Conservation (phyloP, 2,329 filamentous ascomycete genomes). For the Aspergillus sp. region DNA sequence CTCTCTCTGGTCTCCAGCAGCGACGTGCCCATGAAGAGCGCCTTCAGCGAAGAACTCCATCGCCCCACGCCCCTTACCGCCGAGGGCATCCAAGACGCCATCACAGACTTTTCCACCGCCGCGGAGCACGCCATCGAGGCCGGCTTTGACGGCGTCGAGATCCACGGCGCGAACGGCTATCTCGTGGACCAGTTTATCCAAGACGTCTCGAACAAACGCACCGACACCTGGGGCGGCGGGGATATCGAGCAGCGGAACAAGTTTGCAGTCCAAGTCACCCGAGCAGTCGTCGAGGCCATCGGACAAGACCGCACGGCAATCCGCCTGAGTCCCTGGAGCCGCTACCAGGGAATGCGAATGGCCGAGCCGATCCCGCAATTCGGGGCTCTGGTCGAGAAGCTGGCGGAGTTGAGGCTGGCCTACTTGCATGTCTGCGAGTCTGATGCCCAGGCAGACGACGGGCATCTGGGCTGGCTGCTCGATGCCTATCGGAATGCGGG, state of each 20-base stretch:
- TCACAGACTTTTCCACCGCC: constrained; percentile 41
- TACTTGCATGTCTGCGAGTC: constrained; percentile 14
- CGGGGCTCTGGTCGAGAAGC: constrained; percentile 17
- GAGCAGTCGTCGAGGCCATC: constrained; percentile 39
- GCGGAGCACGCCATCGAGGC: constrained; percentile 51
- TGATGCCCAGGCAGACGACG: constrained; percentile 1
- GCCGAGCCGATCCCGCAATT: constrained; percentile 62
- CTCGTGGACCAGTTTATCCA: constrained; percentile 51
- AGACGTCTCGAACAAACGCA: constrained; percentile 45
- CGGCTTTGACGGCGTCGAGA: constrained; percentile 51
- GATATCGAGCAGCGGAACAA: constrained; percentile 49
- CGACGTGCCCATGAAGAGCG: not conserved
- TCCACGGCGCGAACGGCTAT: constrained; percentile 49
- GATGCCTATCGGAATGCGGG: not conserved
- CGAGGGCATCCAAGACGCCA: constrained; percentile 41
- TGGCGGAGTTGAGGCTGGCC: constrained; percentile 38
- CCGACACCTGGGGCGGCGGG: constrained; percentile 47
- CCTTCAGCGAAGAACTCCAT: not conserved
- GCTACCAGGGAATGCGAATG: constrained; percentile 52
- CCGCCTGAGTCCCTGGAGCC: constrained; percentile 40
- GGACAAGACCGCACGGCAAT: constrained; percentile 43
- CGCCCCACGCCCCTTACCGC: constrained; percentile 19
- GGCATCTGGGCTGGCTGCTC: constrained; percentile 1
- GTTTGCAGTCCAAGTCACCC: constrained; percentile 53
- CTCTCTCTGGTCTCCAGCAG: not conserved